phyloP scores from a whole-genome alignment of 179 eudicot species.

The Silene coronaria region DNA sequence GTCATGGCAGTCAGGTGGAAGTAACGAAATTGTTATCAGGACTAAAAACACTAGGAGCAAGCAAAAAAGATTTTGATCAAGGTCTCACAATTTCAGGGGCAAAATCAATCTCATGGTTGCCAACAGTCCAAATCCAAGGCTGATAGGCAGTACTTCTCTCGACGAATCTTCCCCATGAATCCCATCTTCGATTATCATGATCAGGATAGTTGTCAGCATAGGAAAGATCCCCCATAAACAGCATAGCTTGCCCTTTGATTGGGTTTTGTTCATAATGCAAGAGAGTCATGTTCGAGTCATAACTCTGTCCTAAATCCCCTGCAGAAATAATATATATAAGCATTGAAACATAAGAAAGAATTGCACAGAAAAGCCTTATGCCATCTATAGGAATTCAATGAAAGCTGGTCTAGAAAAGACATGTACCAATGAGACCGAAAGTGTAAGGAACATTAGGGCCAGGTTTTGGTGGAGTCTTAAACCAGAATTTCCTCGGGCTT shows the following conservation, averaged over 20 bases:
- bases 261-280: conserved; percentile 33
- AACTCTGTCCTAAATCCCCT: conserved; percentile 39
- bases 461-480: conserved; percentile 38
- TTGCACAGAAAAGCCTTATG: no score
- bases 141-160: conserved; percentile 37
- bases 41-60: neutral
- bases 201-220: conserved; percentile 30
- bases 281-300: conserved; percentile 31
- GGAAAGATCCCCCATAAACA: conserved; percentile 36
- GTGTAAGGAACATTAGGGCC: conserved; percentile 35
- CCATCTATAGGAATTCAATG: no score
- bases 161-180: conserved; percentile 47
- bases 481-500: conserved; percentile 36
- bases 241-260: conserved; percentile 29
- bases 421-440: conserved; percentile 32
- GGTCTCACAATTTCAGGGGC: conserved; percentile 30
- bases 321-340: conserved; percentile 7
- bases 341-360: no score
- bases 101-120: conserved; percentile 38
- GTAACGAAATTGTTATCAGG: neutral
- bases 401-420: no score
- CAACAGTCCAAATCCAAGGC: conserved; percentile 43
- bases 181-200: conserved; percentile 54
- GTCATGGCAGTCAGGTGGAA: no score
- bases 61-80: neutral